Conservation (phyloP, 352 stramenopile species). For the Globisporangium camurandrum region DNA sequence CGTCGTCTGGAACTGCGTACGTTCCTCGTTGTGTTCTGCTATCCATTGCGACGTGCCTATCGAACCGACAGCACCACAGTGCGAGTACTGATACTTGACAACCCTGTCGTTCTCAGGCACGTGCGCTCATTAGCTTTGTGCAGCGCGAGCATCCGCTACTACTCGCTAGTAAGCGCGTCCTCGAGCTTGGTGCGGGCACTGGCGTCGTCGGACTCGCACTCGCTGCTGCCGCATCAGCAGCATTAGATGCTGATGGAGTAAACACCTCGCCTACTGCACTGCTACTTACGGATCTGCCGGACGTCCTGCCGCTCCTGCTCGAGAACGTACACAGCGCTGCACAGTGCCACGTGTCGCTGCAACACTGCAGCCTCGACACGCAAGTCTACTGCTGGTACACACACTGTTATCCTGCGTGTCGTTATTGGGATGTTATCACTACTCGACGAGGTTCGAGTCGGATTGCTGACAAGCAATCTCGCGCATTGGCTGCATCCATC, state of each 20-base stretch:
- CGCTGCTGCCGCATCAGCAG: not conserved
- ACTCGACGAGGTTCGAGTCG: not conserved
- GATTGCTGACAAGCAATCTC: too few relatives aligned
- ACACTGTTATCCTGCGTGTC: not conserved
- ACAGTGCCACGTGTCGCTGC: slow-evolving; percentile 16
- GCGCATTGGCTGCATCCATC: too few relatives aligned
- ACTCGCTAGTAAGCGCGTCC: slow-evolving; percentile 20
- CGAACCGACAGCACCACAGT: too few relatives aligned
- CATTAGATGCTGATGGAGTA: not conserved
- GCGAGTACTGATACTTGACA: too few relatives aligned
- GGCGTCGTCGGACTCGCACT: slow-evolving; percentile 38
- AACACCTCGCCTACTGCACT: slow-evolving; percentile 17
- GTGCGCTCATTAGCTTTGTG: slow-evolving; percentile 36
- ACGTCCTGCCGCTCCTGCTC: slow-evolving; percentile 34
- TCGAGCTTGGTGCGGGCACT: slow-evolving; percentile 53
- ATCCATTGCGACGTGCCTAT: too few relatives aligned
- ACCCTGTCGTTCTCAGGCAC: too few relatives aligned
- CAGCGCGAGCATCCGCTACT: slow-evolving; percentile 19
- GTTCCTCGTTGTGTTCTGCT: too few relatives aligned
- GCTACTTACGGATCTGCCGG: slow-evolving; percentile 43
- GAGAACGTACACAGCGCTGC: slow-evolving; percentile 24
- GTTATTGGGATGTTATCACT: not conserved
- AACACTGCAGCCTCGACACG: slow-evolving; percentile 16
- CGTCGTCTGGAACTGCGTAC: slow-evolving; percentile 72
- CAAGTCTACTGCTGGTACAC: slow-evolving; percentile 30